Percentiles rank a stretch among this genome's conserved stretches.
Evolutionary conservation across 208 protist species (phyloP).

Genomic region (Herpetomonas samuelpessoai): DNA sequence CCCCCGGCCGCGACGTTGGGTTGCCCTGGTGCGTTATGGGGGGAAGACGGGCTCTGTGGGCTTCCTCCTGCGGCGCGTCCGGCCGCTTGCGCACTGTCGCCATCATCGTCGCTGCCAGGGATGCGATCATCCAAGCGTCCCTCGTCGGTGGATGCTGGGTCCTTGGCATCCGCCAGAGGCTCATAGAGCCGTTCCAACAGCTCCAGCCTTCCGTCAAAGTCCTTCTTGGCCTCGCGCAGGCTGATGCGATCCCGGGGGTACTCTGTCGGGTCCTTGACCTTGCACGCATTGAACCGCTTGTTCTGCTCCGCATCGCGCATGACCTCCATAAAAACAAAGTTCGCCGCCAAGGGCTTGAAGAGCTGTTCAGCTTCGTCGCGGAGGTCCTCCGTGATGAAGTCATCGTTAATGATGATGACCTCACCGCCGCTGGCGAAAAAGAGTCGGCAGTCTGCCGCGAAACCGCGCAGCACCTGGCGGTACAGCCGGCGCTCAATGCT

Average conservation of each 20-base stretch:
- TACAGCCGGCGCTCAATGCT: conserved; percentile 63
- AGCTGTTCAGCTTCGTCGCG: conserved; percentile 61
- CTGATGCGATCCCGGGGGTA: conserved; percentile 47
- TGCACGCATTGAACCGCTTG: conserved; percentile 54
- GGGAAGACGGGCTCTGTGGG: too few relatives aligned
- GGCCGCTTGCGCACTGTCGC: background rate
- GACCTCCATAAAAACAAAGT: conserved; percentile 85
- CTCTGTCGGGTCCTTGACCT: conserved; percentile 58
- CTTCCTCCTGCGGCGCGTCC: too few relatives aligned
- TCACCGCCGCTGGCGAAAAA: conserved; percentile 80
- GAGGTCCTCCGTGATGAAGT: conserved; percentile 76
- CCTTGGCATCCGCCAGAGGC: conserved; percentile 23
- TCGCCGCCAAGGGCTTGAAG: conserved; percentile 45
- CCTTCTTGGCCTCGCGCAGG: conserved; percentile 22
- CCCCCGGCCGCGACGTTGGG: conserved; percentile 1
- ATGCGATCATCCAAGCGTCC: background rate
- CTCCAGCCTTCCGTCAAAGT: conserved; percentile 56
- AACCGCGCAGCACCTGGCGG: conserved; percentile 54
- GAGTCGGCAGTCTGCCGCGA: conserved; percentile 47
- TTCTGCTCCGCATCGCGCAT: conserved; percentile 48
- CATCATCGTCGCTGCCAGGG: background rate
- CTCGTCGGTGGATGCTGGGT: background rate
- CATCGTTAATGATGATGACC: conserved; percentile 86
- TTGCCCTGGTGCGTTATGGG: too few relatives aligned
- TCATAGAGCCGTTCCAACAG: conserved; percentile 61